Evolutionary conservation across 306 rosid genomes (phyloP), one percentile per base, ranked within the genome.

Genomic region (Potentilla sterilis): DNA sequence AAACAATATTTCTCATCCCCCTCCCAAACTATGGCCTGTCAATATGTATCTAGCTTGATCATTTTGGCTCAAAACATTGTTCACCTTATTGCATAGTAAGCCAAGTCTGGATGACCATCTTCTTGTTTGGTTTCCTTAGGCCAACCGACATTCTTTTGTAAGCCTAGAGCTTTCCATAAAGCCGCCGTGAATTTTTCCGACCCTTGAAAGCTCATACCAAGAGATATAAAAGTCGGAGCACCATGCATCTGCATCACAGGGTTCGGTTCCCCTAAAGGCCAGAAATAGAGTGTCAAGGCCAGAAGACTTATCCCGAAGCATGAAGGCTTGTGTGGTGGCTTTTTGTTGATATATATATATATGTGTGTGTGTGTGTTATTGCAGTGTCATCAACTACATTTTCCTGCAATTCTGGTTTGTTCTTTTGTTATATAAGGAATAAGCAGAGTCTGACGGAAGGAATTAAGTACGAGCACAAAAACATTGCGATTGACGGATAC

Each of bases 91-190:
- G 77, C 82, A 58, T 92, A 86, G 82, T 90, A 90, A 37, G 96
- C 96, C 2, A 82, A 15, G 9, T n/a, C 59, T 43, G 70, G 81
- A 3, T 8, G 78, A 2, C 13, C 49, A 40, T 81, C 83, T 5
- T 82, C 77, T 38, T 73, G 24, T 62, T 80, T 4, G 49, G 78
- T 35, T 18, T 87, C 79, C 47, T 81, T 80, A 1, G 96, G 91
- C 89, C 91, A 90, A 10, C 92, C 92, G 8, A 37, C 13, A 49
- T 37, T 68, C 64, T 77, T 86, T 7, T 79, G 91, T 43, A 92
- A 67, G 8, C 96, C 98, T 12, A 92, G 75, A 37, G 96, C 88
- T 72, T 92, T 90, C 90, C 90, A 90, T 86, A 24, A 90, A 92
- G 21, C 98, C 96, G 9, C 92, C 87, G 19, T 90, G 98, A 22